Conservation (phyloP, 192 early-diverging fungal species). For the Gigaspora rosea region DNA sequence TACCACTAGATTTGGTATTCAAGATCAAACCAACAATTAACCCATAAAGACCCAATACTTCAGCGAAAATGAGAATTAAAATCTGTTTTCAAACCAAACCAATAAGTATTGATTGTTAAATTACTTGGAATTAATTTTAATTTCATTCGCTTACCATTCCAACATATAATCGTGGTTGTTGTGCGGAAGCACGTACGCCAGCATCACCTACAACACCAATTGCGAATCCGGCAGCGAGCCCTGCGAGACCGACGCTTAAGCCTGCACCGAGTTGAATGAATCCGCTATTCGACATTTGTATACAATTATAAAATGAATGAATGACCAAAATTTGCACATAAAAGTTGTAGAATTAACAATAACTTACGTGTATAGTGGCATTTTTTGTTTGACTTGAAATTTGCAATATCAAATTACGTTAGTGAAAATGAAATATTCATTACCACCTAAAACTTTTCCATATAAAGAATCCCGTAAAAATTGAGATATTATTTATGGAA, state of each 20-base stretch:
- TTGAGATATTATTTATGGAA: neutral
- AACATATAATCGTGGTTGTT: slow-evolving; percentile 81
- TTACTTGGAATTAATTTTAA: neutral
- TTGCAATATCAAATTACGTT: too few species aligned
- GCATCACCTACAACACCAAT: slow-evolving; percentile 91
- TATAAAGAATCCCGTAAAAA: neutral
- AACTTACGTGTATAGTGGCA: slow-evolving; percentile 64
- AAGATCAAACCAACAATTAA: slow-evolving; percentile 85
- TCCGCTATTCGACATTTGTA: slow-evolving; percentile 40
- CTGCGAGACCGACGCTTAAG: slow-evolving; percentile 78
- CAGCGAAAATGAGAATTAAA: slow-evolving; percentile 87
- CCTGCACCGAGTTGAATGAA: slow-evolving; percentile 84
- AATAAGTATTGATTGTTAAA: neutral
- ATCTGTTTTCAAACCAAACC: slow-evolving; percentile 42
- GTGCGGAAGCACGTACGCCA: slow-evolving; percentile 79
- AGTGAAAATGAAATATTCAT: neutral
- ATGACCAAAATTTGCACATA: neutral
- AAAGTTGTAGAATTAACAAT: neutral
- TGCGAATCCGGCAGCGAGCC: slow-evolving; percentile 88
- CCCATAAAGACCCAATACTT: slow-evolving; percentile 85
- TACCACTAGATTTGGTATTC: slow-evolving; percentile 69
- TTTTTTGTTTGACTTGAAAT: slow-evolving; percentile 43
- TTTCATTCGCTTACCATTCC: slow-evolving; percentile 59
- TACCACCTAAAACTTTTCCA: too few species aligned
- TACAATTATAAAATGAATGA: neutral